These are phyloP conservation scores for Cyberlindnera lachancei DNA, from an alignment of 805 yeast genomes.

Conservation along the genomic window DNA sequence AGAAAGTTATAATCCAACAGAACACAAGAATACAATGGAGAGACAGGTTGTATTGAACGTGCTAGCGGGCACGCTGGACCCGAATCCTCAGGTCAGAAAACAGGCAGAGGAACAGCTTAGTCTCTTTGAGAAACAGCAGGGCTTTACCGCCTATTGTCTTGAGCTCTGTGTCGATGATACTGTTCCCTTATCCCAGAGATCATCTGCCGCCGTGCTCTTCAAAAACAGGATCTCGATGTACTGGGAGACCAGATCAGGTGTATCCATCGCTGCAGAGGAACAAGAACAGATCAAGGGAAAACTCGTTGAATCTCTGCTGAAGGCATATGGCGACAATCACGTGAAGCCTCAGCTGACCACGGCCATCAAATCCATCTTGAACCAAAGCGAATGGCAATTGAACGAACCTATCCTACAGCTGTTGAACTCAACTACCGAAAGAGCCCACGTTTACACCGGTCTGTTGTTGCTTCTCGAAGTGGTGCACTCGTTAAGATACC, in stretches of 20 bases:
- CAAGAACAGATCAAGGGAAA: conserved; percentile 48
- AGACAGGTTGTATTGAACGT: conserved; percentile 41
- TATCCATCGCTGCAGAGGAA: conserved; percentile 37
- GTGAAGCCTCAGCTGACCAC: conserved; percentile 51
- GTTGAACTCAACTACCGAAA: conserved; percentile 27
- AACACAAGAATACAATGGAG: conserved; percentile 26
- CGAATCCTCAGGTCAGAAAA: conserved; percentile 41
- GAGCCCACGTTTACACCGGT: conserved; percentile 42
- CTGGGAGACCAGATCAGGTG: conserved; percentile 36
- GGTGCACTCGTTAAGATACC: conserved; percentile 49
- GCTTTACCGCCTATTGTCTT: conserved; percentile 48
- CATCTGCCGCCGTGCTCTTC: conserved; percentile 61
- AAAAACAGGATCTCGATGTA: conserved; percentile 52
- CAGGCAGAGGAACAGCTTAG: conserved; percentile 45
- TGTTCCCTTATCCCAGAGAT: conserved; percentile 36
- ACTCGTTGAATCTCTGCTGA: conserved; percentile 44
- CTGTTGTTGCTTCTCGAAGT: conserved; percentile 49
- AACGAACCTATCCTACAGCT: conserved; percentile 26
- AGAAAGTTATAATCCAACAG: no score
- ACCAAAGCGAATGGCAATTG: conserved; percentile 32
- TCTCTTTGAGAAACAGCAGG: conserved; percentile 46
- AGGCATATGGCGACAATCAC: conserved; percentile 30
- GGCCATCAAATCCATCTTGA: conserved; percentile 47
- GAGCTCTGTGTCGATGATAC: conserved; percentile 40
- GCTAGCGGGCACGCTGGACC: conserved; percentile 47